Percentiles rank a stretch among this genome's conserved stretches.
These are phyloP conservation scores for Fusarium virguliforme DNA, from an alignment of 2,329 filamentous ascomycete genomes.

Conservation along the genomic window DNA sequence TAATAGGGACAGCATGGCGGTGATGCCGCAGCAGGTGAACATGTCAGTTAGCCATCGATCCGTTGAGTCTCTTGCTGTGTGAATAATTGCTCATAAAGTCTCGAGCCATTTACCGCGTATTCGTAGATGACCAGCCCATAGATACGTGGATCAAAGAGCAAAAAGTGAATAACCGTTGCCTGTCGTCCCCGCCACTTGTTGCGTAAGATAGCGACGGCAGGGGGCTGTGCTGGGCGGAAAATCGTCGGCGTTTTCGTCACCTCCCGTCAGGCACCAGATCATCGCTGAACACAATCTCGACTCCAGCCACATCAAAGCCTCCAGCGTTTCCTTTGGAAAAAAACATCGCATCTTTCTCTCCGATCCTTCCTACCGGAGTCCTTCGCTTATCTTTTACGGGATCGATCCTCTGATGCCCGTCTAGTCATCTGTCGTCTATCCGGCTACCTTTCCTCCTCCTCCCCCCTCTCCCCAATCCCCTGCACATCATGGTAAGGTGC, in stretches of 20 bases:
- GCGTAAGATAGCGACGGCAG: constrained; percentile 48
- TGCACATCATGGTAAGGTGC: constrained; percentile 55
- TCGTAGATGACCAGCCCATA: constrained; percentile 25
- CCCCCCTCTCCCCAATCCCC: constrained; percentile 37
- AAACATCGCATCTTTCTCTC: constrained; percentile 47
- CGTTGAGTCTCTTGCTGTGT: no score
- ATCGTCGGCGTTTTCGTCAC: constrained; percentile 57
- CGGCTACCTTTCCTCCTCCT: constrained; percentile 37
- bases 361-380: constrained; percentile 29
- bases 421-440: constrained; percentile 39
- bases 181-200: constrained; percentile 44
- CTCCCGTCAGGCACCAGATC: constrained; percentile 55
- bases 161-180: constrained; percentile 12
- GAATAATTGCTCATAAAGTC: neutral
- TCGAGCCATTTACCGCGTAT: constrained; percentile 36
- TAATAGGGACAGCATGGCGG: constrained; percentile 9
- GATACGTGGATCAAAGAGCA: constrained; percentile 12
- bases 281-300: constrained; percentile 49
- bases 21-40: neutral
- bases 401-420: constrained; percentile 49
- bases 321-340: constrained; percentile 43
- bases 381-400: constrained; percentile 26
- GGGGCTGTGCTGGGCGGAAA: constrained; percentile 56
- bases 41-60: no score
- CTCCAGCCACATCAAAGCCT: constrained; percentile 52